Conservation (phyloP, 441 rosid genomes). For the Pelargonium hybrid region DNA sequence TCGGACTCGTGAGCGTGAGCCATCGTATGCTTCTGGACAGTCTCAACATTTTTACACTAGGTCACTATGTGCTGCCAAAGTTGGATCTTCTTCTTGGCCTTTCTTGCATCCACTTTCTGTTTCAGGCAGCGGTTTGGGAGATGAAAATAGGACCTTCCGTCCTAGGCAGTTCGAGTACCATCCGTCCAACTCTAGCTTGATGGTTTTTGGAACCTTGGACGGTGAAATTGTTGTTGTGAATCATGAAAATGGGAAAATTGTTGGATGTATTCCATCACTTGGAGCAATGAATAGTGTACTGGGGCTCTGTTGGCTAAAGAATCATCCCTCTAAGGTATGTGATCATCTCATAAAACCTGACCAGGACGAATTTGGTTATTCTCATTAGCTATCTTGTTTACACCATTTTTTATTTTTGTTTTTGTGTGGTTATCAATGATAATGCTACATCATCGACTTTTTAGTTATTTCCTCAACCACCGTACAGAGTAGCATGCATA, state of each 20-base stretch:
- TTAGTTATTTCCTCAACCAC: neutral
- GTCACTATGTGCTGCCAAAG: constrained; percentile 80
- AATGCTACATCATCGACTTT: neutral
- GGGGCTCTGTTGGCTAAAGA: constrained; percentile 96
- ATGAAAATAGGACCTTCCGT: constrained; percentile 41
- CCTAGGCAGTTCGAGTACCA: constrained; percentile 96
- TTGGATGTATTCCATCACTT: constrained; percentile 53
- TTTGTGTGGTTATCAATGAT: neutral
- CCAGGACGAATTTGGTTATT: constrained; percentile 1
- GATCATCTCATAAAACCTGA: neutral
- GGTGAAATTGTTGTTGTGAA: constrained; percentile 85
- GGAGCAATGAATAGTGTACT: constrained; percentile 73
- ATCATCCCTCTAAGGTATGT: constrained; percentile 67
- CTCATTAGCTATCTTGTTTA: neutral
- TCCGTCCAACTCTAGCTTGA: constrained; percentile 56
- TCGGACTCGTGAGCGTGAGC: constrained; percentile 21
- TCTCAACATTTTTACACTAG: constrained; percentile 49
- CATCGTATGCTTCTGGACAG: constrained; percentile 29
- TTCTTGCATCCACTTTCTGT: constrained; percentile 50
- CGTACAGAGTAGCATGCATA: neutral
- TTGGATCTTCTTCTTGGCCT: constrained; percentile 78
- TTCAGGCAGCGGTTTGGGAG: constrained; percentile 29
- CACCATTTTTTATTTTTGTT: neutral
- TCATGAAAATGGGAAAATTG: constrained; percentile 68
- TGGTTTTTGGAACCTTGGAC: constrained; percentile 86